These are phyloP conservation scores for Pleurotus salmoneostramineus DNA, from an alignment of 768 basidiomycete genomes.

Conservation along the genomic window DNA sequence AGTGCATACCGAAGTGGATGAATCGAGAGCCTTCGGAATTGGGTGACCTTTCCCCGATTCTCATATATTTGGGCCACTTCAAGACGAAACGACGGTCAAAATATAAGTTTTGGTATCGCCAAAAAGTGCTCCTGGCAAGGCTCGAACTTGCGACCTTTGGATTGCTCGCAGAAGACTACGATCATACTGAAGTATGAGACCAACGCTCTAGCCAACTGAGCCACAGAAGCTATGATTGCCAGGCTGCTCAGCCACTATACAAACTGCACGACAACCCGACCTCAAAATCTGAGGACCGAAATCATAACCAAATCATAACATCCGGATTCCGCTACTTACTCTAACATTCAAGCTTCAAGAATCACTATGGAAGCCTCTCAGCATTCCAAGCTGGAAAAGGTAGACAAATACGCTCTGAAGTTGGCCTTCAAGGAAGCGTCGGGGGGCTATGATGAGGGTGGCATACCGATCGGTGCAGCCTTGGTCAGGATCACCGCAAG, in stretches of 20 bases:
- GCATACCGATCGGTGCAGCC: slow-evolving; percentile 11
- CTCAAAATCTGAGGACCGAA: background rate
- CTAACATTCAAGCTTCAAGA: background rate
- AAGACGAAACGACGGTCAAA: too few relatives aligned
- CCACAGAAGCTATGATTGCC: slow-evolving; percentile 17
- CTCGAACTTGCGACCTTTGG: slow-evolving; percentile 63
- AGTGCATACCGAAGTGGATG: background rate
- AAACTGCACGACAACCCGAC: too few relatives aligned
- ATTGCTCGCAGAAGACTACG: slow-evolving; percentile 24
- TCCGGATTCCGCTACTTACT: background rate
- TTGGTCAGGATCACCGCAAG: slow-evolving; percentile 11
- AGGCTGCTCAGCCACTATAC: too few relatives aligned
- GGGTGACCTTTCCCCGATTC: background rate
- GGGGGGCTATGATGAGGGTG: slow-evolving; percentile 5
- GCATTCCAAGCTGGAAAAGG: background rate
- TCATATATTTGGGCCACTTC: too few relatives aligned
- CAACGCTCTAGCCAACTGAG: slow-evolving; percentile 29
- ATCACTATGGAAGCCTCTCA: background rate
- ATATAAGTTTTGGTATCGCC: too few relatives aligned
- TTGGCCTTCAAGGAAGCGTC: slow-evolving; percentile 3
- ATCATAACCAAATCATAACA: background rate
- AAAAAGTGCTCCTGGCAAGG: slow-evolving; percentile 46
- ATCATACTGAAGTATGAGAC: slow-evolving; percentile 25
- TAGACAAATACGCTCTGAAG: slow-evolving; percentile 4
- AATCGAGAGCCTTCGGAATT: background rate